phyloP scores from a whole-genome alignment of 306 rosid genomes.

The Begonia loranthoides region DNA sequence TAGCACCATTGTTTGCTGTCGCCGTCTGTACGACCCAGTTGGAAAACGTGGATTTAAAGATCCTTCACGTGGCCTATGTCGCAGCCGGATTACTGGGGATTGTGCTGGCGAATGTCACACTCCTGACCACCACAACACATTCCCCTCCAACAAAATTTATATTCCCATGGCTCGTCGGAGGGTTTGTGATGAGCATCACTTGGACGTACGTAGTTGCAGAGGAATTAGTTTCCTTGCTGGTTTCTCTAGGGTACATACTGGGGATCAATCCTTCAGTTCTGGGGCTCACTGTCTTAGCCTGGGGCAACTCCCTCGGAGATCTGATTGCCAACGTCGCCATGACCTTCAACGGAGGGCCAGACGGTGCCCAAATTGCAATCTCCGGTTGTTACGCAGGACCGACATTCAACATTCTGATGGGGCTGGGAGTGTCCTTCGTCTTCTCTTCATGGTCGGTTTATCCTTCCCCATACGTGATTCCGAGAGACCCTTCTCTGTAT shows the following conservation, averaged over 20 bases:
- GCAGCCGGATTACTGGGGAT: slow-evolving; percentile 41
- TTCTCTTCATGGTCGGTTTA: slow-evolving; percentile 52
- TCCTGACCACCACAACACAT: slow-evolving; percentile 39
- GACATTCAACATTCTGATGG: slow-evolving; percentile 83
- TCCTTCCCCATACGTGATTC: slow-evolving; percentile 38
- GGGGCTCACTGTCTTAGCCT: slow-evolving; percentile 87
- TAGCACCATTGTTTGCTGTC: slow-evolving; percentile 71
- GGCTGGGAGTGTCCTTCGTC: slow-evolving; percentile 79
- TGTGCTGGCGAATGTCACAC: slow-evolving; percentile 60
- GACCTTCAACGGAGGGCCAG: slow-evolving; percentile 61
- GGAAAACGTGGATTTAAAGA: slow-evolving; percentile 19
- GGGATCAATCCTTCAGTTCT: slow-evolving; percentile 85
- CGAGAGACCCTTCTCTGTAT: slow-evolving; percentile 52
- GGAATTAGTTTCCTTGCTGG: slow-evolving; percentile 77
- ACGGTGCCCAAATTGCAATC: slow-evolving; percentile 88
- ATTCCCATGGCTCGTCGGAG: slow-evolving; percentile 85
- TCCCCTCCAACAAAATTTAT: slow-evolving; percentile 46
- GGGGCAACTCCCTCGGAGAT: slow-evolving; percentile 99
- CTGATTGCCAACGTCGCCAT: slow-evolving; percentile 76
- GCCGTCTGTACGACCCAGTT: slow-evolving; percentile 65
- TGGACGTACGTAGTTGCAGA: slow-evolving; percentile 94
- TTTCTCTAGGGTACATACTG: slow-evolving; percentile 69
- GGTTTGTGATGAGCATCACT: slow-evolving; percentile 86
- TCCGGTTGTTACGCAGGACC: slow-evolving; percentile 98
- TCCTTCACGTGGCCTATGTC: slow-evolving; percentile 25